Percentiles rank a stretch among this genome's conserved stretches.
These are phyloP conservation scores for Penicillium sp. DNA, from an alignment of 2,329 filamentous ascomycete genomes.

Conservation along the genomic window DNA sequence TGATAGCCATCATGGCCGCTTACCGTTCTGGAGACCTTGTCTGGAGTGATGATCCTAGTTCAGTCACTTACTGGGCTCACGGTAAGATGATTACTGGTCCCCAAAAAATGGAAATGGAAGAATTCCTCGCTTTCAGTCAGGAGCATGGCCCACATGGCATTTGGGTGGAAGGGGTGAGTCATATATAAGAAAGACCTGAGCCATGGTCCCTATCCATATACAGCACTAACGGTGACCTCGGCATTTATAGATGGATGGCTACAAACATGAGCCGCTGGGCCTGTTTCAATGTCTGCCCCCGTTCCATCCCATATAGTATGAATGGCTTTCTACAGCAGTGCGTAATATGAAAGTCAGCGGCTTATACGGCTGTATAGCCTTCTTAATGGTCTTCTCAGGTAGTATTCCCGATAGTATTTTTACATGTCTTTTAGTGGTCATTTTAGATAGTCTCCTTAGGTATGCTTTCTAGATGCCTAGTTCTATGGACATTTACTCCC, in stretches of 20 bases:
- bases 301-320: too few species aligned
- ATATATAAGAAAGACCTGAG: not conserved
- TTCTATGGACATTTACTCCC: too few species aligned
- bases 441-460: too few species aligned
- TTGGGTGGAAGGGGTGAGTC: slow-evolving; percentile 2
- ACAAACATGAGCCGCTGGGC: not conserved
- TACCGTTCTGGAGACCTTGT: not conserved
- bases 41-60: not conserved
- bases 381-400: too few species aligned
- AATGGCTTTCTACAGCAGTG: too few species aligned
- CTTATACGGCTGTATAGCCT: too few species aligned
- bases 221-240: not conserved
- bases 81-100: not conserved
- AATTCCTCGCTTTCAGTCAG: not conserved
- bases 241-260: not conserved
- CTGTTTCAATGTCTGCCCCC: not conserved
- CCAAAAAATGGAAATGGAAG: not conserved
- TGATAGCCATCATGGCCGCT: not conserved
- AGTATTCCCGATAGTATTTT: too few species aligned
- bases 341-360: too few species aligned
- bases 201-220: too few species aligned
- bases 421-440: too few species aligned
- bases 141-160: not conserved
- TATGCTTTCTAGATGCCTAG: too few species aligned
- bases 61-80: not conserved